Evolutionary conservation across 2,329 filamentous ascomycete species (phyloP), one percentile per base, ranked within the genome.

Genomic region (Talaromyces sp.): DNA sequence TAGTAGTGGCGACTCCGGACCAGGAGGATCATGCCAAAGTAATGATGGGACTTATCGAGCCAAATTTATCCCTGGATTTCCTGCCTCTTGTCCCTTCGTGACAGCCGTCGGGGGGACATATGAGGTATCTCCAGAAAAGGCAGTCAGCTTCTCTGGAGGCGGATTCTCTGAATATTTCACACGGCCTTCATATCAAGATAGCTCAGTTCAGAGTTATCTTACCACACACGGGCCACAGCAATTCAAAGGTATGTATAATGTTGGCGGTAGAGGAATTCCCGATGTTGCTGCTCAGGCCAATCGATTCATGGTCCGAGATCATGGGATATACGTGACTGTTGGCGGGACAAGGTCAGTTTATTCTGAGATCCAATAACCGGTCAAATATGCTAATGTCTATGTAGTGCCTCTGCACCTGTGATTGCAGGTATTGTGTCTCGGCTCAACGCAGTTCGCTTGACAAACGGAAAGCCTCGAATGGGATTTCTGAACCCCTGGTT

Each of bases 401-500:
- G 30, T 44, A 75, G 73, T 65, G 86, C 86, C 0, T 80, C 86
- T 2, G 74, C 83, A 0, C 88, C 88, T 0, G 75, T 85, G 0
- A 80, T 87, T 45, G 85, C 86, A 0, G 80, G 80, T 13, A 79
- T 90, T 56, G 73, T 90, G 44, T 78, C 82, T 1, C 77, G 88
- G 33, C 69, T 90, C 46, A 90, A 90, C 64, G 83, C 86, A 54
- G 80, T 82, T 19, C 77, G 85, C 29, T 70, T 88, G 43, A 73
- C 79, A 14, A 72, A 74, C n/a, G 82, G 82, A 1, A 79, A 79
- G 64, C 67, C 78, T 6, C 64, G 74, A 0, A 70, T 87, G 61
- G 84, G 84, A 1, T 86, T 85, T 62, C 67, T 87, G 22, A 86
- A 86, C 65, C 83, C 84, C 1, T 84, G 81, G 80, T 70, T 87